These are phyloP conservation scores for Pythium folliculosum DNA, from an alignment of 352 stramenopile genomes.

Conservation along the genomic window DNA sequence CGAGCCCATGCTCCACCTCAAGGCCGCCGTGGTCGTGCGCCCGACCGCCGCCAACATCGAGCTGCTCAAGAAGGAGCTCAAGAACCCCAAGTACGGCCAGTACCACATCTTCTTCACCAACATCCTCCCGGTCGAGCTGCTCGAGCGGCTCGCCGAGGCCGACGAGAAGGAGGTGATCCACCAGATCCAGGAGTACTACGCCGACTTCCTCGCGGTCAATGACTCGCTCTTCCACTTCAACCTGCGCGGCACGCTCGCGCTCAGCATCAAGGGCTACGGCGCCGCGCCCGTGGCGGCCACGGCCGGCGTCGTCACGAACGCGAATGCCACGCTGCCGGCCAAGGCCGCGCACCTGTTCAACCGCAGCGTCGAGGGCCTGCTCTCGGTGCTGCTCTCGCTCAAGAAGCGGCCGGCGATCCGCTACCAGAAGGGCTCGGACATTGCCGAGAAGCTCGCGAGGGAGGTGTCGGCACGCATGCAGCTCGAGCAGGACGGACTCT, in stretches of 20 bases:
- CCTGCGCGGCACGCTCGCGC: slow-evolving; percentile 61
- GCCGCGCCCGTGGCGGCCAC: slow-evolving; percentile 37
- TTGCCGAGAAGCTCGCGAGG: slow-evolving; percentile 92
- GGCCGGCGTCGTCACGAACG: slow-evolving; percentile 47
- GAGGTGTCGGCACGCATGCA: slow-evolving; percentile 95
- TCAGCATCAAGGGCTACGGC: slow-evolving; percentile 48
- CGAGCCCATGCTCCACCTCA: slow-evolving; percentile 92
- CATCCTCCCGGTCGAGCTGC: slow-evolving; percentile 91
- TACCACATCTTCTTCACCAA: slow-evolving; percentile 99
- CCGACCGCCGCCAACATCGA: slow-evolving; percentile 93
- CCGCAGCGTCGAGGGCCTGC: slow-evolving; percentile 92
- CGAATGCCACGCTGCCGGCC: slow-evolving; percentile 29
- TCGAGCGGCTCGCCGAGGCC: slow-evolving; percentile 95
- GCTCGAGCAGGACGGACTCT: slow-evolving; percentile 94
- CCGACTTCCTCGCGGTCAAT: slow-evolving; percentile 98
- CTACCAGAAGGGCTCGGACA: slow-evolving; percentile 93
- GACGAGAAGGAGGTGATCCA: slow-evolving; percentile 95
- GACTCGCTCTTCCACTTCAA: slow-evolving; percentile 98
- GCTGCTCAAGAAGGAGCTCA: slow-evolving; percentile 91
- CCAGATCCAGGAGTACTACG: slow-evolving; percentile 99
- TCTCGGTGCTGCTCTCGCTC: slow-evolving; percentile 94
- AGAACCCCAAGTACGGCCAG: slow-evolving; percentile 94
- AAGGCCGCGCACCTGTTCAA: slow-evolving; percentile 82
- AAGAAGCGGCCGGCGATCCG: slow-evolving; percentile 97
- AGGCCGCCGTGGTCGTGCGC: slow-evolving; percentile 94